Evolutionary conservation across 495 filamentous ascomycete species (phyloP).

Genomic region (Barbatosphaeria neglecta): DNA sequence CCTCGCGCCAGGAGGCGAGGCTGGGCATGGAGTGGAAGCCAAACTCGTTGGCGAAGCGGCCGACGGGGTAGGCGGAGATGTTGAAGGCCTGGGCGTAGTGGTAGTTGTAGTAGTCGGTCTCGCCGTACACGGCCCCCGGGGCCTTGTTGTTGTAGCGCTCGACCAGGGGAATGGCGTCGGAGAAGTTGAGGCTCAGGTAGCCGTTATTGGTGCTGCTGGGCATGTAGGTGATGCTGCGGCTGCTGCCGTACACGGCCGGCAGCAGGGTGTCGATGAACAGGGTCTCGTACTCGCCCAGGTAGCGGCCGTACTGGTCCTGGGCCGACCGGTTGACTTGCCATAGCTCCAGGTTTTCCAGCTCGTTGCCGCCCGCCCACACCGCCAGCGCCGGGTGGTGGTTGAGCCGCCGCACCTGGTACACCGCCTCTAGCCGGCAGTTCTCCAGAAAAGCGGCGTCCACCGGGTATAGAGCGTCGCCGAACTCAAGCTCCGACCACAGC

Average conservation of each 20-base stretch:
- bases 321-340: conserved; percentile 28
- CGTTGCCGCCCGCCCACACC: conserved; percentile 57
- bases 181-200: conserved; percentile 46
- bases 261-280: conserved; percentile 51
- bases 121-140: conserved; percentile 47
- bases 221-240: conserved; percentile 54
- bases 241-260: conserved; percentile 51
- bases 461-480: conserved; percentile 54
- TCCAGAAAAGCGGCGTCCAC: conserved; percentile 44
- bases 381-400: conserved; percentile 61
- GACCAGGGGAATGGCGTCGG: conserved; percentile 43
- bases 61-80: conserved; percentile 42
- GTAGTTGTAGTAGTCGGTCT: conserved; percentile 64
- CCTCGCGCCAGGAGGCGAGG: conserved; percentile 49
- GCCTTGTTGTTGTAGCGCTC: conserved; percentile 51
- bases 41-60: conserved; percentile 58
- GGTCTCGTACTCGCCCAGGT: conserved; percentile 46
- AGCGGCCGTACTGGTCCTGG: conserved; percentile 31
- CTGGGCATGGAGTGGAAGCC: conserved; percentile 59
- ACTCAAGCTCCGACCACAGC: conserved; percentile 60
- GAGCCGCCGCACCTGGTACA: conserved; percentile 50
- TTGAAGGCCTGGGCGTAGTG: conserved; percentile 45
- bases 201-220: conserved; percentile 59
- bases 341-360: conserved; percentile 49
- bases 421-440: conserved; percentile 45